These are phyloP conservation scores for Kuraishia piskuri DNA, from an alignment of 805 yeast species.

Conservation along the genomic window DNA sequence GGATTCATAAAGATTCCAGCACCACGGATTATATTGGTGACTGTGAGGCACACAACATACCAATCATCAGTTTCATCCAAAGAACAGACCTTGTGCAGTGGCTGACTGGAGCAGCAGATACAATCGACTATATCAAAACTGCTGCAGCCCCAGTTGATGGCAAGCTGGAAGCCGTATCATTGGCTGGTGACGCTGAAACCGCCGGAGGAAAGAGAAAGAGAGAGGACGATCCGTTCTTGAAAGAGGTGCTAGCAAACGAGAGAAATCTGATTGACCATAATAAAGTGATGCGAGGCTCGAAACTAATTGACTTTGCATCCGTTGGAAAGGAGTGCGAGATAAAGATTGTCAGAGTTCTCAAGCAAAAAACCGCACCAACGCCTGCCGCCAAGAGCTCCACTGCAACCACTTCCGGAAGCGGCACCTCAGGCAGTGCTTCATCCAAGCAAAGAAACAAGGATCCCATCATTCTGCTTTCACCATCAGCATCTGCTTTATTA, in stretches of 20 bases:
- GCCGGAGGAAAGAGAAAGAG: slow-evolving; percentile 2
- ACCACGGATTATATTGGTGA: slow-evolving; percentile 76
- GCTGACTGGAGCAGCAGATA: slow-evolving; percentile 61
- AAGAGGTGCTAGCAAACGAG: slow-evolving; percentile 31
- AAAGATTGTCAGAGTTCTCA: slow-evolving; percentile 44
- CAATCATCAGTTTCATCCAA: slow-evolving; percentile 74
- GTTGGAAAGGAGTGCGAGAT: slow-evolving; percentile 59
- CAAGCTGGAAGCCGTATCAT: slow-evolving; percentile 3
- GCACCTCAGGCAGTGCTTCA: neutral
- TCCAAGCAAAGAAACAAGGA: slow-evolving; percentile 26
- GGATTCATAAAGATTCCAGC: slow-evolving; percentile 64
- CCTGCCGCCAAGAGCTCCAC: slow-evolving; percentile 12
- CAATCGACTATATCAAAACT: slow-evolving; percentile 42
- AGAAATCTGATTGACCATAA: slow-evolving; percentile 38
- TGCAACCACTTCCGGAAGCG: slow-evolving; percentile 2
- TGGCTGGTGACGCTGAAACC: slow-evolving; percentile 1
- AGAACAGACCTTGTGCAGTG: slow-evolving; percentile 78
- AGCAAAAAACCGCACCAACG: slow-evolving; percentile 16
- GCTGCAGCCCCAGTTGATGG: slow-evolving; percentile 7
- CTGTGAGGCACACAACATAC: slow-evolving; percentile 55
- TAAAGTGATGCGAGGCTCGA: slow-evolving; percentile 44
- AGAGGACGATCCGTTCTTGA: slow-evolving; percentile 50
- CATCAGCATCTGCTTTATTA: slow-evolving; percentile 68
- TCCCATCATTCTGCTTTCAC: slow-evolving; percentile 71
- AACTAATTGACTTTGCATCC: slow-evolving; percentile 58